Percentiles rank a stretch among this genome's conserved stretches.
Conservation (phyloP, 2,329 filamentous ascomycete genomes). For the Phyllosticta paracitricarpa region DNA sequence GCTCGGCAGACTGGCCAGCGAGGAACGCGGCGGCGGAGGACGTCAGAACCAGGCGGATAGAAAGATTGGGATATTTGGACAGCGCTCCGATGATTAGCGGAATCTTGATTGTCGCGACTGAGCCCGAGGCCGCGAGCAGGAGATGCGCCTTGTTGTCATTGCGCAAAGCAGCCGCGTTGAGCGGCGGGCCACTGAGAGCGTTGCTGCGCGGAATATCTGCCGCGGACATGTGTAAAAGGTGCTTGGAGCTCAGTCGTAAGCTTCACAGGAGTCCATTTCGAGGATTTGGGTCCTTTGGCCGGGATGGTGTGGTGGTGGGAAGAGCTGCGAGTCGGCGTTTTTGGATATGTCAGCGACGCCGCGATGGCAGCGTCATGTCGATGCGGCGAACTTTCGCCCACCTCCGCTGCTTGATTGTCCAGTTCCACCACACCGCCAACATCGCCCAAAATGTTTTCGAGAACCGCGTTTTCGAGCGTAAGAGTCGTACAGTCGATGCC, state of each 20-base stretch:
- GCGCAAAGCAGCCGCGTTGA: slow-evolving; percentile 11
- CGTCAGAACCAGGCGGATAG: slow-evolving; percentile 79
- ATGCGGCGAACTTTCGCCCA: slow-evolving; percentile 19
- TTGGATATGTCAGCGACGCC: slow-evolving; percentile 4
- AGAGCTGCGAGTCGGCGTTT: not conserved
- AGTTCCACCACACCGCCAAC: slow-evolving; percentile 11
- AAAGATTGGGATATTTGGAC: slow-evolving; percentile 45
- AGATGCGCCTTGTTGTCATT: slow-evolving; percentile 49
- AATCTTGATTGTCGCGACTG: slow-evolving; percentile 80
- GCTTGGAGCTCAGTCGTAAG: not conserved
- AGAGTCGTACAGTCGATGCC: not conserved
- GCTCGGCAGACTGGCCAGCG: slow-evolving; percentile 62
- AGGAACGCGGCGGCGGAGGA: slow-evolving; percentile 66
- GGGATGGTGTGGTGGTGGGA: not conserved
- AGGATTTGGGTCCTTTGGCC: not conserved
- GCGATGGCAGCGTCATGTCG: slow-evolving; percentile 2
- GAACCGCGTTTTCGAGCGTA: slow-evolving; percentile 28
- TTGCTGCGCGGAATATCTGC: not conserved
- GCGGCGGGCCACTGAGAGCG: not conserved
- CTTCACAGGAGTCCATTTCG: not conserved
- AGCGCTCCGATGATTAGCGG: slow-evolving; percentile 45
- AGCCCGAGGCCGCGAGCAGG: slow-evolving; percentile 57
- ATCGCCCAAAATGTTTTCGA: slow-evolving; percentile 25
- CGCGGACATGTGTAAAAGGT: not conserved
- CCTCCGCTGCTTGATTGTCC: slow-evolving; percentile 11